Evolutionary conservation across 805 yeast genomes (phyloP).

Genomic region (Saccharomycopsis sp.): DNA sequence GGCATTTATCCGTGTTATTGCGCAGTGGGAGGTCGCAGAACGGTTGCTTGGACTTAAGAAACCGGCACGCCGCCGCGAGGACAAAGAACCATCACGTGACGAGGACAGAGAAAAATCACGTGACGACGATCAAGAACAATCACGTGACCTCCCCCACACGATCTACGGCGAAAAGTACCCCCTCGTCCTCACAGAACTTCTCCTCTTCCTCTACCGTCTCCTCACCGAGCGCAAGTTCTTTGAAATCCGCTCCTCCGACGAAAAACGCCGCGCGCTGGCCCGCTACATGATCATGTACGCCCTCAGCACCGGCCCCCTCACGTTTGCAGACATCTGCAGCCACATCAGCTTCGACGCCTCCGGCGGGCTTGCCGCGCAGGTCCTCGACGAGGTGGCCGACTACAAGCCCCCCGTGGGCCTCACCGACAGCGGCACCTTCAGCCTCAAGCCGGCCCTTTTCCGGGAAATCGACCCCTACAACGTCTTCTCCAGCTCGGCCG

Average conservation of each 20-base stretch:
- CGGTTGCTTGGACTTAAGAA: too few species aligned
- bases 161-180: constrained; percentile 28
- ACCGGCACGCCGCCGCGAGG: too few species aligned
- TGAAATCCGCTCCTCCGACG: constrained; percentile 3
- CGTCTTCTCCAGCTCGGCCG: constrained; percentile 27
- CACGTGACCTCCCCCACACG: constrained; percentile 53
- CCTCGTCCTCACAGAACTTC: constrained; percentile 36
- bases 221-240: constrained; percentile 19
- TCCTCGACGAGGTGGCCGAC: constrained; percentile 52
- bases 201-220: constrained; percentile 18
- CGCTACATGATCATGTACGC: constrained; percentile 7
- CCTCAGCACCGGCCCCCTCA: constrained; percentile 16
- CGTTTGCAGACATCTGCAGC: constrained; percentile 5
- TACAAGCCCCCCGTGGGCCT: constrained; percentile 62
- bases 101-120: too few species aligned
- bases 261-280: constrained; percentile 5
- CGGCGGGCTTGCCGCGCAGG: constrained; percentile 24
- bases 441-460: constrained; percentile 42
- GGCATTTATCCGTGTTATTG: too few species aligned
- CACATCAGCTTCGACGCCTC: constrained; percentile 35
- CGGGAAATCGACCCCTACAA: constrained; percentile 53
- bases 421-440: constrained; percentile 60
- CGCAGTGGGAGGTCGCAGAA: too few species aligned
- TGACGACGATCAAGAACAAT: constrained; percentile 43
- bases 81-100: too few species aligned